Conservation (phyloP, 805 yeast species). For the Starmerella geochares region DNA sequence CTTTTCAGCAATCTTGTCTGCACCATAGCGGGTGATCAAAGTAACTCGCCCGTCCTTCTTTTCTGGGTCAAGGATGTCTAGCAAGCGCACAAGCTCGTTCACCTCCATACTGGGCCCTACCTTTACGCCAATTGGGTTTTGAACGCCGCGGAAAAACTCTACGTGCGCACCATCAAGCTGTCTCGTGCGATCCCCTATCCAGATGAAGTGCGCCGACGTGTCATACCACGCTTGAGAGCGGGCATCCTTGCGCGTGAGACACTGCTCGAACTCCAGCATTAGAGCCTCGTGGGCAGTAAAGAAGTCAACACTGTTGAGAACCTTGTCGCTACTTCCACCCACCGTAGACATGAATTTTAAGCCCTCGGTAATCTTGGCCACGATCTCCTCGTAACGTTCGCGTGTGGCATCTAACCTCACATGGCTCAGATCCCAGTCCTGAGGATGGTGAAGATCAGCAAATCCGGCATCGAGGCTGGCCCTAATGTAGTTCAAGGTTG, state of each 20-base stretch:
- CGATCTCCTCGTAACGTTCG: slow-evolving; percentile 34
- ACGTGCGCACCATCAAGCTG: slow-evolving; percentile 40
- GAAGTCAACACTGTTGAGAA: slow-evolving; percentile 32
- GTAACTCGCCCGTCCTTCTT: slow-evolving; percentile 35
- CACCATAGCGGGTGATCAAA: slow-evolving; percentile 37
- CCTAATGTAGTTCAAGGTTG: slow-evolving; percentile 36
- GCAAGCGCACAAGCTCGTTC: slow-evolving; percentile 32
- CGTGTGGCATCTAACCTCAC: slow-evolving; percentile 33
- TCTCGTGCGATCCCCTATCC: slow-evolving; percentile 39
- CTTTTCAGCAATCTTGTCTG: slow-evolving; percentile 30
- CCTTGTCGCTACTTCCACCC: slow-evolving; percentile 29
- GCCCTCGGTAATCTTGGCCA: slow-evolving; percentile 32
- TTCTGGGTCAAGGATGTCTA: slow-evolving; percentile 36
- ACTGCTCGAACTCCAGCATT: slow-evolving; percentile 36
- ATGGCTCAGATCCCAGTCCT: slow-evolving; percentile 36
- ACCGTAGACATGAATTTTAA: slow-evolving; percentile 34
- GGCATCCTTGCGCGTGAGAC: slow-evolving; percentile 31
- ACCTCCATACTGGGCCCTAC: slow-evolving; percentile 37
- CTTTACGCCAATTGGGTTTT: slow-evolving; percentile 37
- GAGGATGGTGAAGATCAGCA: slow-evolving; percentile 36
- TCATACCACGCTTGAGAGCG: slow-evolving; percentile 32
- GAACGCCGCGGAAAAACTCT: slow-evolving; percentile 37
- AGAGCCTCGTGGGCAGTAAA: slow-evolving; percentile 38
- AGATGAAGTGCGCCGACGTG: slow-evolving; percentile 37
- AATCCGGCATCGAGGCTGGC: slow-evolving; percentile 33